Base-by-base conservation (phyloP, 2,329 filamentous ascomycete species). In the Exophiala mesophila region DNA sequence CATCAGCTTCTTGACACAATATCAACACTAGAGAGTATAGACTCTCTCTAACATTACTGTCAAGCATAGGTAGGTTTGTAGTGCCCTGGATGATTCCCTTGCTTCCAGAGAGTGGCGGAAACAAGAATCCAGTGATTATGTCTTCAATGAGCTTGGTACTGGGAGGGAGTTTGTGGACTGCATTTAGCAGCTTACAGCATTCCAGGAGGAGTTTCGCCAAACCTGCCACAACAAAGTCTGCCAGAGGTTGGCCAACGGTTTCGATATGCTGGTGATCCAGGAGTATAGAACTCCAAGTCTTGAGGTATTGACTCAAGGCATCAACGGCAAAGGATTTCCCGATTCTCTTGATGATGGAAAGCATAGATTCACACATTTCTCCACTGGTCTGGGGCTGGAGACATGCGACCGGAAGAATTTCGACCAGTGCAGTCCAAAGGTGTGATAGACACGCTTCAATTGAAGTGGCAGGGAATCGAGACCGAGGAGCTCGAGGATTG, bases 121-220 rank as follows among this genome's bases (percentile, higher is more conserved):
- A 87, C 1, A 88, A 66, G 54, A 83, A 81, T 41, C 68, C 74
- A 57, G 72, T 76, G 53, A 88, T 78, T 1, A 88, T 59, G 3
- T 64, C 63, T 38, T 69, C 66, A 7, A 72, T 68, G 34, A 76
- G 59, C n/a, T 61, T 56, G 35, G 67, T 68, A 49, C 32, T 45
- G 23, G 54, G 16, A 50, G 44, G 35, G 39, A 48, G 32, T 36
- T 34, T 24, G 33, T 50, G 36, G 17, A 41, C 38, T 5, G n/a
- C 21, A 19, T 37, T 46, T 29, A 53, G 35, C 9, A 47, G 28
- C 23, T 42, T 40, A 30, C 31, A 40, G 39, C 33, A 44, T 60
- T 51, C 62, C 47, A 38, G 60, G 52, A 73, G 38, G 13, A 73
- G 61, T 36, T 60, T 63, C 38, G 63, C 61, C 43, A 72, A 63